These are phyloP conservation scores for Sanchytrium tribonematis DNA, from an alignment of 371 early-diverging fungal genomes.

Conservation along the genomic window DNA sequence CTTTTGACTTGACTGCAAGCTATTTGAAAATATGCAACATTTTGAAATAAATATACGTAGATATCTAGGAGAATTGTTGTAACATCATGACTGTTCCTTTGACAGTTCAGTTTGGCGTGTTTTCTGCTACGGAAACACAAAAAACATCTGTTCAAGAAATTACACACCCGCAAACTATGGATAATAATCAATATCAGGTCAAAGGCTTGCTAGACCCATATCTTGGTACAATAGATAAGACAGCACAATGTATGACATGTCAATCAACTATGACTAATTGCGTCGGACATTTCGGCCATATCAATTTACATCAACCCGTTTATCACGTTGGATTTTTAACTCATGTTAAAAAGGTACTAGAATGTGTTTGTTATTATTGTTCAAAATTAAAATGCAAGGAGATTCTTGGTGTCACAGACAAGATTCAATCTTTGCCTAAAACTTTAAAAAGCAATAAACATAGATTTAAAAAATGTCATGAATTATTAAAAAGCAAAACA, in stretches of 20 bases:
- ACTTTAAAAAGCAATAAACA: background rate
- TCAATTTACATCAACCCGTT: constrained; percentile 92
- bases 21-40: too few relatives aligned
- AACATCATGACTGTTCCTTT: background rate
- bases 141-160: constrained; percentile 82
- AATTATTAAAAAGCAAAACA: constrained; percentile 9
- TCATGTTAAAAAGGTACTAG: constrained; percentile 81
- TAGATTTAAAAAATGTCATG: constrained; percentile 12
- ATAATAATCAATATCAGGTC: constrained; percentile 69
- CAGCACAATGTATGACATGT: constrained; percentile 93
- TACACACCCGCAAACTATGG: constrained; percentile 79
- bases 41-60: too few relatives aligned
- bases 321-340: constrained; percentile 39
- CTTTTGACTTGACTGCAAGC: too few relatives aligned
- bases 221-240: constrained; percentile 96
- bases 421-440: background rate
- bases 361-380: constrained; percentile 94
- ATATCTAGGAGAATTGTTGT: background rate
- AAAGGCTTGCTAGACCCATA: constrained; percentile 86
- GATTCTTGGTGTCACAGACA: background rate
- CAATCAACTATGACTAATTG: constrained; percentile 85
- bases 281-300: constrained; percentile 97
- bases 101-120: constrained; percentile 74
- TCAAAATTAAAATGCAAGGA: constrained; percentile 51
- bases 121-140: constrained; percentile 85